phyloP scores from a whole-genome alignment of 768 basidiomycete genomes.

The Suillus subluteus region DNA sequence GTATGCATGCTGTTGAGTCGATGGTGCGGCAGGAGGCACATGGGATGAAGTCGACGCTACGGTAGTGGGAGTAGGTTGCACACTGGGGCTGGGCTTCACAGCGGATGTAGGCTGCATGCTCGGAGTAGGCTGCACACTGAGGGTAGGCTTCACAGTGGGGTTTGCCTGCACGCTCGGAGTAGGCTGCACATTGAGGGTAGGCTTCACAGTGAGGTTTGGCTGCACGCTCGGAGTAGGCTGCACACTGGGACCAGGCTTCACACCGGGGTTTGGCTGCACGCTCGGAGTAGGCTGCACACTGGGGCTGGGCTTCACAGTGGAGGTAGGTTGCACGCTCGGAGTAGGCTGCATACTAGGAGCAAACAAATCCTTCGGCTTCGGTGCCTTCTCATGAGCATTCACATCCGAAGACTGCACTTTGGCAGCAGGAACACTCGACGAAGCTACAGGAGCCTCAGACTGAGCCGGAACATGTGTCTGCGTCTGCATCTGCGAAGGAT shows the following conservation, averaged over 20 bases:
- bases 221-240: background rate
- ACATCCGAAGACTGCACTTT: slow-evolving; percentile 17
- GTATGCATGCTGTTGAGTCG: slow-evolving; percentile 15
- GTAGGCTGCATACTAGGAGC: background rate
- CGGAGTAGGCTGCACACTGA: background rate
- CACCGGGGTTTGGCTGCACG: background rate
- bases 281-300: background rate
- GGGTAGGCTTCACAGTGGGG: background rate
- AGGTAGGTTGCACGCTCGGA: background rate
- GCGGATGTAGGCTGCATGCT: background rate
- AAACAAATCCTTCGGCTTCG: slow-evolving; percentile 22
- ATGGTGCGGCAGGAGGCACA: background rate
- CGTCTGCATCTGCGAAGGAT: slow-evolving; percentile 10
- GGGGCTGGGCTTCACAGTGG: no score
- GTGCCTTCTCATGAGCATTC: slow-evolving; percentile 18
- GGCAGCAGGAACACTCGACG: background rate
- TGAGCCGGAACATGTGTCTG: slow-evolving; percentile 16
- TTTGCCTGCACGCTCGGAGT: background rate
- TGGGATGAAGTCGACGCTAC: background rate
- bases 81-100: background rate
- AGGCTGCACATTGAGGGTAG: background rate
- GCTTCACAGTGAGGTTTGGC: background rate
- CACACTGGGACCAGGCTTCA: background rate
- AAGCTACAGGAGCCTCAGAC: slow-evolving; percentile 15
- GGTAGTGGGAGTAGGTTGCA: background rate